Evolutionary conservation across 306 rosid species (phyloP).

Genomic region (Pyrus communis): DNA sequence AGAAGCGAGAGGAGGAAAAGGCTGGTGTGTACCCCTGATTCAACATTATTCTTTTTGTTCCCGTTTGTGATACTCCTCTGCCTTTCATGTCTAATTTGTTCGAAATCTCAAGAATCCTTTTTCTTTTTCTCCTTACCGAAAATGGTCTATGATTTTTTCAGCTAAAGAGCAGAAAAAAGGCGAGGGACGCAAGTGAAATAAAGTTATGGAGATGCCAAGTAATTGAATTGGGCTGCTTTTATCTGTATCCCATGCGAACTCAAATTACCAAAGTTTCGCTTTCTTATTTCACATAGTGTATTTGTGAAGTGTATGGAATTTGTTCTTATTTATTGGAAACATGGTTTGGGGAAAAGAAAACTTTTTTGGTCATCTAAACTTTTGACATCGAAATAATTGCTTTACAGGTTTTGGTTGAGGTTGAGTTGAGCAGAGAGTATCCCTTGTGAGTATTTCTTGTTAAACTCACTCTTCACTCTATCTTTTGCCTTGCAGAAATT

Average conservation of each 20-base stretch:
- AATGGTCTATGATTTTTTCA: slow-evolving; percentile 21
- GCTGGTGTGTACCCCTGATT: slow-evolving; percentile 44
- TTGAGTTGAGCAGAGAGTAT: background rate
- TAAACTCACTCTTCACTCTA: background rate
- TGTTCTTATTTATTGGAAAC: background rate
- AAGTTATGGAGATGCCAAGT: background rate
- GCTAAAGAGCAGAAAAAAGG: slow-evolving; percentile 83
- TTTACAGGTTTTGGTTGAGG: background rate
- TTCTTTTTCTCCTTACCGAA: background rate
- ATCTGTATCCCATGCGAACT: slow-evolving; percentile 1
- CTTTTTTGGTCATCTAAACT: background rate
- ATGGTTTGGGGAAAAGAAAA: background rate
- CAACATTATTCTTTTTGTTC: background rate
- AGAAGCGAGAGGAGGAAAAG: slow-evolving; percentile 86
- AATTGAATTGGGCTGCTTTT: background rate
- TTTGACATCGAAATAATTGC: background rate
- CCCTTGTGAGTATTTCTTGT: slow-evolving; percentile 5
- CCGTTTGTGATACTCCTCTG: background rate
- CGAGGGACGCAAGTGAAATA: slow-evolving; percentile 66
- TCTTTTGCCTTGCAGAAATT: background rate
- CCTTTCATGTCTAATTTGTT: background rate
- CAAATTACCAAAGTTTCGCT: background rate
- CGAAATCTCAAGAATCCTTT: background rate
- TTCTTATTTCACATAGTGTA: background rate
- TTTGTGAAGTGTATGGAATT: background rate